Percentiles rank a stretch among this genome's conserved stretches.
Evolutionary conservation across 2,329 filamentous ascomycete genomes (phyloP).

Genomic region (Ophiostoma pallidulum): DNA sequence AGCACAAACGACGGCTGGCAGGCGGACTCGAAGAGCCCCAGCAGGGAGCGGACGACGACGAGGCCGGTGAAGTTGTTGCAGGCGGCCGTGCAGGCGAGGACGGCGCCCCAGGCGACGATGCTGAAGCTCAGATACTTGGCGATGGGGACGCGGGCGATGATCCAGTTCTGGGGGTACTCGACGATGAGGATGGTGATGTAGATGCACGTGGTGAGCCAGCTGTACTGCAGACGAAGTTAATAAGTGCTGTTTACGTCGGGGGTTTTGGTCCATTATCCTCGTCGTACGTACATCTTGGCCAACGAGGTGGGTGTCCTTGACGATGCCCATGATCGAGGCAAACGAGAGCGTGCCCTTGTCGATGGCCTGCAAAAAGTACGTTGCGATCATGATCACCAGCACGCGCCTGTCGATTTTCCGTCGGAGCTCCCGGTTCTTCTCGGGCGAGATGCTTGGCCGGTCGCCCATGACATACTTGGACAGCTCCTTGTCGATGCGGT

Average conservation of each 20-base stretch:
- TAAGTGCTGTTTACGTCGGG: too few species aligned
- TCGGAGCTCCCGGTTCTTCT: constrained; percentile 52
- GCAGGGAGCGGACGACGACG: constrained; percentile 28
- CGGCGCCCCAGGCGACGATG: constrained; percentile 20
- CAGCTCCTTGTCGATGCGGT: constrained; percentile 50
- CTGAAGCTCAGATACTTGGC: constrained; percentile 20
- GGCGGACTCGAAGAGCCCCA: constrained; percentile 29
- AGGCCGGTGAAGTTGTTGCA: constrained; percentile 27
- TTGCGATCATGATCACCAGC: constrained; percentile 60
- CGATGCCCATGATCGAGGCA: constrained; percentile 55
- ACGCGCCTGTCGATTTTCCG: constrained; percentile 58
- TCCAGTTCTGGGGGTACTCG: constrained; percentile 18
- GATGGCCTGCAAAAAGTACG: constrained; percentile 63
- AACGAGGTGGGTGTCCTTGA: constrained; percentile 38
- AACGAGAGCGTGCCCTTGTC: constrained; percentile 59
- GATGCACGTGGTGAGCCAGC: constrained; percentile 25
- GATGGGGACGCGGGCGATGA: constrained; percentile 20
- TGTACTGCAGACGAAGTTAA: too few species aligned
- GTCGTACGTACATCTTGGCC: too few species aligned
- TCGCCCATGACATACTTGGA: constrained; percentile 66
- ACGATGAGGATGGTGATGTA: constrained; percentile 27
- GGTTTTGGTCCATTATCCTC: too few species aligned
- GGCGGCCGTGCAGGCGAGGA: constrained; percentile 20
- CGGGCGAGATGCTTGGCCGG: constrained; percentile 37
- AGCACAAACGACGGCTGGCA: constrained; percentile 44